Base-by-base conservation (phyloP, 208 protist species). In the Acanthamoeba healyi region DNA sequence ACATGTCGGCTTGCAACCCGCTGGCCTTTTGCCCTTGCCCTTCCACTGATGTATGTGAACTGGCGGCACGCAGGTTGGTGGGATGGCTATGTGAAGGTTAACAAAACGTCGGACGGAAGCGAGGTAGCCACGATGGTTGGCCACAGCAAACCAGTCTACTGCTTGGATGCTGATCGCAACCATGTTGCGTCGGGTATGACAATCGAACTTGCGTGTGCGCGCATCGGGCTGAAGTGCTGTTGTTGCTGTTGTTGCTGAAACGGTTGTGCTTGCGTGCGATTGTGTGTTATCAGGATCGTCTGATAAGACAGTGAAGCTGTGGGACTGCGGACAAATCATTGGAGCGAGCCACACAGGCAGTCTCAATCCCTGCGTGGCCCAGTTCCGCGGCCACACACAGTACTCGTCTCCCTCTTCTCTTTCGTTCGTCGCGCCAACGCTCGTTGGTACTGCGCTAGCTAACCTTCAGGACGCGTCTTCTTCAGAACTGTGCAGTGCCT, bases 371-470 rank as follows among this genome's bases (percentile, higher is more conserved):
- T 84, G 74, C 26, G 40, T 46, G 2, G 19, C 74, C 4, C 74
- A 84, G 44, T 84, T 56, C 74, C 74, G 74, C 4, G 74, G 74
- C 42, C 74, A 84, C 44, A 84, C 74, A 7, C 74, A 84, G 74
- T 84, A 56, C 74, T 4, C 38, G 1, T 32, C 9, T 46, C 44
- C 74, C 5, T 54, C 44, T 24, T 40, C 12, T 7, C 61, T 70
- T 70, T 29, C 29, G 26, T 24, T 5, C 19, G 14, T 70, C 29
- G 61, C 14, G 14, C 9, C 29, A n/a, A n/a, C n/a, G n/a, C n/a
- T n/a, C n/a, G n/a, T n/a, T n/a, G n/a, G n/a, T n/a, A n/a, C n/a
- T n/a, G n/a, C n/a, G n/a, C n/a, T n/a, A n/a, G n/a, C n/a, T n/a
- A n/a, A n/a, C n/a, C n/a, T n/a, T n/a, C n/a, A n/a, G n/a, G n/a